These are phyloP conservation scores for Aspergillus phoenicis DNA, from an alignment of 2,329 filamentous ascomycete species.

Conservation along the genomic window DNA sequence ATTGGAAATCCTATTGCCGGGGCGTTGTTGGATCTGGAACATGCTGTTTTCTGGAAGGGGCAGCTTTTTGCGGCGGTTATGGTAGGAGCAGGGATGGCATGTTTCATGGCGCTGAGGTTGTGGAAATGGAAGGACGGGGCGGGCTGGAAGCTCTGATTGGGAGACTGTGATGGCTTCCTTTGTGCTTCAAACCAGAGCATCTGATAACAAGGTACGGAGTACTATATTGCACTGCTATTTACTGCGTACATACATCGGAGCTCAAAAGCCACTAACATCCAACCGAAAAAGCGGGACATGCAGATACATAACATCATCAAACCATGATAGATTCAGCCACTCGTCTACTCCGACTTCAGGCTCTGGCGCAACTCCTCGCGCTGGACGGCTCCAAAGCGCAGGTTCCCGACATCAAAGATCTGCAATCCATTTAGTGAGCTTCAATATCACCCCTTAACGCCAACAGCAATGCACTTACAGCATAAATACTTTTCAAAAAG, in stretches of 20 bases:
- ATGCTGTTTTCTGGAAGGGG: not conserved
- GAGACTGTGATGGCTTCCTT: not conserved
- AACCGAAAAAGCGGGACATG: no score
- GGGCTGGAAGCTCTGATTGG: not conserved
- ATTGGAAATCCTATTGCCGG: conserved; percentile 30
- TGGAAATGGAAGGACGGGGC: not conserved
- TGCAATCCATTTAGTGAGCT: conserved; percentile 28
- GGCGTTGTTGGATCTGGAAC: conserved; percentile 14
- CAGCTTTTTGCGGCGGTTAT: not conserved
- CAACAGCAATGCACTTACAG: conserved; percentile 46
- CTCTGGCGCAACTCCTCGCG: conserved; percentile 9
- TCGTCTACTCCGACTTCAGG: not conserved
- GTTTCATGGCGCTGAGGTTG: not conserved
- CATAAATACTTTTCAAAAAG: conserved; percentile 67
- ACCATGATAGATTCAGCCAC: no score
- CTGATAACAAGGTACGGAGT: no score
- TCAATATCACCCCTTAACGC: not conserved
- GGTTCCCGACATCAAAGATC: conserved; percentile 66
- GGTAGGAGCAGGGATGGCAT: not conserved
- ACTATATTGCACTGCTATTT: conserved; percentile 25
- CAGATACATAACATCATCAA: not conserved
- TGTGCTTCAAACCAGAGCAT: not conserved
- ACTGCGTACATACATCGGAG: no score
- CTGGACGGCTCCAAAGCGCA: conserved; percentile 62
- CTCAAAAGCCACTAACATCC: no score